Conservation (phyloP, 306 rosid species). For the Hylodesmum podocarpum region DNA sequence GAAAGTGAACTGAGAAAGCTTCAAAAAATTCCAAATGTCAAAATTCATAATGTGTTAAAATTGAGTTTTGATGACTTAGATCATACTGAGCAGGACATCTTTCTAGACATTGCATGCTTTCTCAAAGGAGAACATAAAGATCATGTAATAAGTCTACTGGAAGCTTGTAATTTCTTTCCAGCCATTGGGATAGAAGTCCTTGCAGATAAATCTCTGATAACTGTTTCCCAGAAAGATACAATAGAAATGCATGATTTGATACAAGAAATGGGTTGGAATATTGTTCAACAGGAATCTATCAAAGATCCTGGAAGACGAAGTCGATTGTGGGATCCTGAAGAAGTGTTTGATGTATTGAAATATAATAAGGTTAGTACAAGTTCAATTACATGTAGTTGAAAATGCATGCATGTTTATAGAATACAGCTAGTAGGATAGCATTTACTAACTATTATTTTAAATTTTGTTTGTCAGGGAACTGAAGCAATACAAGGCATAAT, state of each 20-base stretch:
- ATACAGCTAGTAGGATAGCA: neutral
- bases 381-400: neutral
- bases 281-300: constrained; percentile 23
- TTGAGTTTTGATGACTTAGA: constrained; percentile 29
- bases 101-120: constrained; percentile 6
- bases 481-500: neutral
- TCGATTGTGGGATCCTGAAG: constrained; percentile 22
- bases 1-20: neutral
- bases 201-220: constrained; percentile 26
- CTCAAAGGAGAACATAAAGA: constrained; percentile 8
- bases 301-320: constrained; percentile 27
- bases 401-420: neutral
- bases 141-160: neutral
- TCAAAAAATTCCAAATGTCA: neutral
- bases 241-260: constrained; percentile 36
- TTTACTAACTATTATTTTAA: neutral
- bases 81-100: neutral
- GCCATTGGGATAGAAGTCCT: neutral
- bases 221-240: neutral
- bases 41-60: constrained; percentile 6
- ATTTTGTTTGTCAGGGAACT: constrained; percentile 1
- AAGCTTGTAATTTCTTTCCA: neutral
- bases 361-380: constrained; percentile 22
- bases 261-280: constrained; percentile 23
- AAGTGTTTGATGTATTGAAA: constrained; percentile 22